Base-by-base conservation (phyloP, 2,329 filamentous ascomycete genomes). In the Nakataea oryzae region DNA sequence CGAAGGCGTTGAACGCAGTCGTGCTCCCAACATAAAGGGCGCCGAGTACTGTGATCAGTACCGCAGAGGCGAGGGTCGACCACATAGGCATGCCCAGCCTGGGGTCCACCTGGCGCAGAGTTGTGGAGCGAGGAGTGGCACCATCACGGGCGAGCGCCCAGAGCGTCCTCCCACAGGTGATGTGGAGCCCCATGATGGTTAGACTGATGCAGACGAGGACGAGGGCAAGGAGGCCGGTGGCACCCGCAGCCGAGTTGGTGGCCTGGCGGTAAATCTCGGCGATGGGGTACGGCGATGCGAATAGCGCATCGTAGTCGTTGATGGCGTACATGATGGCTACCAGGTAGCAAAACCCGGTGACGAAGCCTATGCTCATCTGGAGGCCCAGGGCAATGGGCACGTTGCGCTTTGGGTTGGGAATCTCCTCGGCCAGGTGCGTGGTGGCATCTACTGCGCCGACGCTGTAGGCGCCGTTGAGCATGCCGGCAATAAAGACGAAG, bases 391-490 rank as follows among this genome's bases (percentile, higher is more conserved):
- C 79, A 12, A 81, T 77, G 17, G 84, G 84, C 1, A 85, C 75
- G 64, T 84, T 84, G 28, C 74, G 72, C 59, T 74, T 73, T 0
- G 80, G 79, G 55, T 75, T 64, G 0, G 78, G 84, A 54, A 88
- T 86, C 70, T 89, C 86, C 70, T 89, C 86, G 0, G 84, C 82
- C 54, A 88, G 70, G 69, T 89, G 87, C 1, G 82, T 83, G 1
- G 85, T 82, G 58, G 84, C 83, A 68, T 90, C 87, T 0, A 86
- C 83, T 1, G 84, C 83, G 8, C 86, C 88, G 13, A 90, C 82
- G 57, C 83, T 82, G 69, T 84, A 90, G 3, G 87, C 87, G 13
- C 86, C 87, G 67, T 90, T 90, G n/a, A 76, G 71, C 75, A 77
- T 77, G 1, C 75, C 75, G 0, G 71, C 69, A 4, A 74, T 68